phyloP scores from a whole-genome alignment of 2,329 filamentous ascomycete genomes.

The Mollisiaceae sp. region DNA sequence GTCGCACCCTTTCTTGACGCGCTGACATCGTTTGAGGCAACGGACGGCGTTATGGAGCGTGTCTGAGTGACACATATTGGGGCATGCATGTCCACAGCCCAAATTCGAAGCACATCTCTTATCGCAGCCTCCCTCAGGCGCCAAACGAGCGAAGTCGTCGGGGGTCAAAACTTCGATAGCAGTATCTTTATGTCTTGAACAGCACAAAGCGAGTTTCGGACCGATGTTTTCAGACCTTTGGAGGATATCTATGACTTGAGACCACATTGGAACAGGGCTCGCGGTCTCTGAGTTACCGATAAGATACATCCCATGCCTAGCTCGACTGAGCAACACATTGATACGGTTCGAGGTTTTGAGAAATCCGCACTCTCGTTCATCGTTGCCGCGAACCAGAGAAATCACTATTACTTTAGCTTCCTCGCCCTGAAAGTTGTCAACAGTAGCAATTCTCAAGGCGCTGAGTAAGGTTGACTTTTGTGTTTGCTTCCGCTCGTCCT shows the following conservation, averaged over 20 bases:
- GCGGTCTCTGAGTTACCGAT: slow-evolving; percentile 69
- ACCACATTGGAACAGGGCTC: slow-evolving; percentile 65
- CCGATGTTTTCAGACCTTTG: slow-evolving; percentile 53
- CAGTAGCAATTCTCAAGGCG: slow-evolving; percentile 53
- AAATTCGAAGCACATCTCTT: neutral
- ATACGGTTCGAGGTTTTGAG: slow-evolving; percentile 69
- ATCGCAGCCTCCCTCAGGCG: slow-evolving; percentile 1
- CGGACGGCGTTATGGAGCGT: slow-evolving; percentile 3
- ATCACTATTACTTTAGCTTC: slow-evolving; percentile 74
- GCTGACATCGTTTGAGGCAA: slow-evolving; percentile 1
- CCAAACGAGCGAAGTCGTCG: neutral
- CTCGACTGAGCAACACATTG: slow-evolving; percentile 71
- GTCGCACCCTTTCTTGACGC: neutral
- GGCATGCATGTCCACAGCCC: slow-evolving; percentile 3
- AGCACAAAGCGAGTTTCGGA: neutral
- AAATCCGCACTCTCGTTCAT: slow-evolving; percentile 63
- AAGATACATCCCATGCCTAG: slow-evolving; percentile 72
- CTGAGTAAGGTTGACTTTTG: slow-evolving; percentile 51
- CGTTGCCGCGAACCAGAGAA: slow-evolving; percentile 73
- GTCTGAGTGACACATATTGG: slow-evolving; percentile 5
- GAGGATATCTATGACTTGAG: slow-evolving; percentile 59
- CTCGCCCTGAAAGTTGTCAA: slow-evolving; percentile 80
- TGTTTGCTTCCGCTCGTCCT: slow-evolving; percentile 25
- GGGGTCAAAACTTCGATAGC: neutral
- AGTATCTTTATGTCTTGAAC: neutral